phyloP scores from a whole-genome alignment of 2,329 filamentous ascomycete species.

The Penicillium italicum region DNA sequence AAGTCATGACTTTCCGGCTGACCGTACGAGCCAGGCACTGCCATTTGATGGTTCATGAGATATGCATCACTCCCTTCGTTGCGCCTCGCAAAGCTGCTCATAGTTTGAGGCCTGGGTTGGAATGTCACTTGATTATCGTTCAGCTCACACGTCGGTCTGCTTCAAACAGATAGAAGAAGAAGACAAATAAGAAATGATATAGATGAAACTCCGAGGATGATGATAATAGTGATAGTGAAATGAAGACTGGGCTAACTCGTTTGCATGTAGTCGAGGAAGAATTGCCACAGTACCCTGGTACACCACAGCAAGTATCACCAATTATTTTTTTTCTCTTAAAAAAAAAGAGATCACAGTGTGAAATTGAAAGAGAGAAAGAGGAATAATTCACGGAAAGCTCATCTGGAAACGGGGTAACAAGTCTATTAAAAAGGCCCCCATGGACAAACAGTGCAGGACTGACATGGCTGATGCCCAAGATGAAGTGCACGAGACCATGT shows the following conservation, averaged over 20 bases:
- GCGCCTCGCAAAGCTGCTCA: constrained; percentile 42
- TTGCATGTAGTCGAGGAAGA: not conserved
- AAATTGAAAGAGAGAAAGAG: not conserved
- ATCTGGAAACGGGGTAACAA: constrained; percentile 19
- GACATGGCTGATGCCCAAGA: constrained; percentile 23
- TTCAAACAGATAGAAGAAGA: not conserved
- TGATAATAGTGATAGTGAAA: not conserved
- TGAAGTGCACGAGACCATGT: constrained; percentile 30
- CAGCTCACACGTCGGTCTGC: not conserved
- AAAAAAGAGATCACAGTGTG: no score
- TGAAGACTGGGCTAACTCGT: not conserved
- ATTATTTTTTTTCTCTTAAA: no score
- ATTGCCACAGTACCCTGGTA: not conserved
- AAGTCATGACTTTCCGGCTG: constrained; percentile 33
- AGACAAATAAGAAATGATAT: not conserved
- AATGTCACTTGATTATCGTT: not conserved
- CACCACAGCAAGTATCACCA: not conserved
- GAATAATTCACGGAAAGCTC: not conserved
- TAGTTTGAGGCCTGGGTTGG: constrained; percentile 16
- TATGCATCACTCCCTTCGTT: constrained; percentile 37
- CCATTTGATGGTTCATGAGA: constrained; percentile 33
- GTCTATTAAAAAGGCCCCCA: constrained; percentile 23
- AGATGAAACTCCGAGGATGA: not conserved
- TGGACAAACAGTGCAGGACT: constrained; percentile 18
- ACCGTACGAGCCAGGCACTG: constrained; percentile 32